Evolutionary conservation across 2,329 filamentous ascomycete genomes (phyloP), one percentile per base, ranked within the genome.

Genomic region (Cladophialophora exuberans): DNA sequence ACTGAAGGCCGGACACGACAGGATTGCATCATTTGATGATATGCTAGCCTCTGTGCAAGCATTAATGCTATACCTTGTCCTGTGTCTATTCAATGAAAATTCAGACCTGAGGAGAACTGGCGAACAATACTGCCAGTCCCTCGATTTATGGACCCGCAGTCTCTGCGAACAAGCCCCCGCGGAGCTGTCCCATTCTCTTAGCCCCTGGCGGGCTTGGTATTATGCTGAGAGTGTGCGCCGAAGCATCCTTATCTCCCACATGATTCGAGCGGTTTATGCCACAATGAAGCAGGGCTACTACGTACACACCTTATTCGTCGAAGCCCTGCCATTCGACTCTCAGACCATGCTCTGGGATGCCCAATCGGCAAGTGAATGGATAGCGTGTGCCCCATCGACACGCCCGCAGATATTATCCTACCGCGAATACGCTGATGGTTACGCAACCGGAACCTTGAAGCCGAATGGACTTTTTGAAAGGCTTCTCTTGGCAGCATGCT

Each of bases 311-410:
- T n/a, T 48, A 4, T 43, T 54, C 35, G 38, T 54, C 20, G 18
- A 48, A 15, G 51, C 51, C 7, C 51, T 54, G 25, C 51, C 51
- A 6, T 54, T 54, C 28, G n/a, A 33, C 20, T 6, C 26, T 10
- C 35, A 36, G 15, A 11, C 28, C 22, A 13, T 43, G 4, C 11
- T 54, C 26, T 54, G 51, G 51, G 7, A 10, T 13, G 35, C 51
- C 9, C n/a, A 10, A 5, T 42, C 35, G 13, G 43, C 23, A 47
- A 28, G 41, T 6, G 43, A 48, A 36, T 48, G 51, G 43, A 23
- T 11, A 9, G 20, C 49, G n/a, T 15, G 17, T 10, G 31, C 30
- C 13, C 28, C 28, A 13, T 31, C 28, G 28, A 31, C 28, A 13
- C 28, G 13, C 28, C 28, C 28, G 13, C 28, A 31, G 13, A 31